Conservation (phyloP, 805 yeast species). For the Ogataea salicorniae region DNA sequence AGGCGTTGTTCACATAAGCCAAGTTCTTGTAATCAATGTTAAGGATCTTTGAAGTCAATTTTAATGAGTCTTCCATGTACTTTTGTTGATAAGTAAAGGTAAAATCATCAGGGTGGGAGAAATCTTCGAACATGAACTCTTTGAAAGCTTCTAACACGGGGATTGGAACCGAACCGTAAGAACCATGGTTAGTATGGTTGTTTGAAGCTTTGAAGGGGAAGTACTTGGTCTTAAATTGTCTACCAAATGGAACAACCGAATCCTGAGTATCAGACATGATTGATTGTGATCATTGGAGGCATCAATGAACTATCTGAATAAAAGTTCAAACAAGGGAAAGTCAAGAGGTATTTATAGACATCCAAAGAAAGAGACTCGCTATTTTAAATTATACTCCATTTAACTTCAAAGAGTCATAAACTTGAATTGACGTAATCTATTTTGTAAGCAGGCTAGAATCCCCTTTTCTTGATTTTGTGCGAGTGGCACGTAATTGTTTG, state of each 20-base stretch:
- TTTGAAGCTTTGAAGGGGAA: constrained; percentile 38
- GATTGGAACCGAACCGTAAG: constrained; percentile 54
- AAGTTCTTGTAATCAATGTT: constrained; percentile 42
- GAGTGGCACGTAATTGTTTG: no score
- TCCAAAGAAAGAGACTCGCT: background rate
- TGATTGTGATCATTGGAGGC: no score
- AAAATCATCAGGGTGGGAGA: constrained; percentile 44
- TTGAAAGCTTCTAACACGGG: constrained; percentile 38
- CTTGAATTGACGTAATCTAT: no score
- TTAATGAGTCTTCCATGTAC: constrained; percentile 32
- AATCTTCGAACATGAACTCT: constrained; percentile 25
- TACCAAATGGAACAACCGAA: constrained; percentile 38
- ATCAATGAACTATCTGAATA: no score
- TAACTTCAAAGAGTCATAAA: no score
- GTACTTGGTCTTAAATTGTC: constrained; percentile 40
- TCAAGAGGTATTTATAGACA: background rate
- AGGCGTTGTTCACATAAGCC: constrained; percentile 56
- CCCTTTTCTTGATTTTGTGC: no score
- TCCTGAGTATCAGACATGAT: background rate
- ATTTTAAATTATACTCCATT: no score
- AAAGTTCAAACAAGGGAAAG: no score
- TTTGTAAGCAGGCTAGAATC: no score
- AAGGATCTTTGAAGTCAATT: constrained; percentile 37
- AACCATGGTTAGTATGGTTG: constrained; percentile 57
- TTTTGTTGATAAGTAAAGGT: constrained; percentile 25